Evolutionary conservation across 495 filamentous ascomycete species (phyloP).

Genomic region (Neurospora pannonica): DNA sequence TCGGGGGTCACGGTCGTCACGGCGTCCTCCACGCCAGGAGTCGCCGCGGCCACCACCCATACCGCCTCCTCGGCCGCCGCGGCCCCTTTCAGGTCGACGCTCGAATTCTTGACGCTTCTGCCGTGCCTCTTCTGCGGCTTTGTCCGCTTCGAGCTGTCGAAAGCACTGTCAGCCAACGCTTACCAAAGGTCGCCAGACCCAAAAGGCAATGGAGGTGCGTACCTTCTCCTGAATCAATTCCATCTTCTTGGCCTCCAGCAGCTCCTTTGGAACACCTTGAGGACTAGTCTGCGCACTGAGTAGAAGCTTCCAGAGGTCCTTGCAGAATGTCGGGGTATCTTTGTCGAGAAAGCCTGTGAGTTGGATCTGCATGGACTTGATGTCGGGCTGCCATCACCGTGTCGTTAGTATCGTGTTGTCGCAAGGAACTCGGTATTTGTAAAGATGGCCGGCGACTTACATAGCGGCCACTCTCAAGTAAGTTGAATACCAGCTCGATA

Average conservation of each 20-base stretch:
- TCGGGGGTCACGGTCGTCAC: conserved; percentile 39
- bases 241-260: conserved; percentile 90
- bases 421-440: not conserved
- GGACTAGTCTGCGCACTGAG: conserved; percentile 82
- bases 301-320: conserved; percentile 84
- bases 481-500: conserved; percentile 82
- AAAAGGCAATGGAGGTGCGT: conserved; percentile 1
- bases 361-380: conserved; percentile 87
- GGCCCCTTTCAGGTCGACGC: conserved; percentile 47
- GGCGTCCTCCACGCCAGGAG: conserved; percentile 28
- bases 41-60: conserved; percentile 32
- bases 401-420: not conserved
- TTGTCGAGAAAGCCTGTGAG: conserved; percentile 93
- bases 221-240: conserved; percentile 94
- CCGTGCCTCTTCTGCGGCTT: conserved; percentile 65
- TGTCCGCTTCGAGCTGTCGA: conserved; percentile 68
- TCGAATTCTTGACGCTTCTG: conserved; percentile 50
- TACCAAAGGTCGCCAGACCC: not conserved
- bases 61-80: conserved; percentile 45
- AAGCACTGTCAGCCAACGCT: conserved; percentile 8
- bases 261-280: conserved; percentile 86
- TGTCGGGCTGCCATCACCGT: conserved; percentile 61
- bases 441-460: conserved; percentile 41
- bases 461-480: conserved; percentile 70
- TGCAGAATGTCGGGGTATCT: conserved; percentile 83